Conservation (phyloP, 2,329 filamentous ascomycete genomes). For the Hymenotorrendiella dingleyae region DNA sequence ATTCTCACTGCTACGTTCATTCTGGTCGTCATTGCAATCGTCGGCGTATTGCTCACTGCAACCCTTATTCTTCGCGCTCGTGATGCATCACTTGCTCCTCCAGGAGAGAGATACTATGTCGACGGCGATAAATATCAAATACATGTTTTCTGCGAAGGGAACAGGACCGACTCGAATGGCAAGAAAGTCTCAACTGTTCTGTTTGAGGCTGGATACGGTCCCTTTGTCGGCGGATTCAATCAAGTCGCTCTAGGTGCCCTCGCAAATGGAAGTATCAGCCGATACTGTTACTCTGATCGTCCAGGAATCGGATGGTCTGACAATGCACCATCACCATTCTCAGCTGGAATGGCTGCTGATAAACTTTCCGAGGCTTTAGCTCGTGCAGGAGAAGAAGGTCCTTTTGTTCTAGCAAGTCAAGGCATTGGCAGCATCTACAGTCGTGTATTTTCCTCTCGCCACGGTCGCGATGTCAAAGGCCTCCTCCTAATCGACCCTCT, state of each 20-base stretch:
- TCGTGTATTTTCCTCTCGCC: slow-evolving; percentile 83
- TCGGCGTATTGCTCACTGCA: slow-evolving; percentile 68
- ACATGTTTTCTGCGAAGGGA: slow-evolving; percentile 81
- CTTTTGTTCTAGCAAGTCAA: slow-evolving; percentile 82
- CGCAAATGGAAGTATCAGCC: slow-evolving; percentile 72
- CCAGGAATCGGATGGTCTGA: slow-evolving; percentile 87
- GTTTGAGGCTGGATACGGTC: slow-evolving; percentile 74
- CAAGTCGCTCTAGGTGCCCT: slow-evolving; percentile 71
- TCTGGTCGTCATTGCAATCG: slow-evolving; percentile 61
- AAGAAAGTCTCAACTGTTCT: slow-evolving; percentile 69
- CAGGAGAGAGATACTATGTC: slow-evolving; percentile 73
- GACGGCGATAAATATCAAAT: slow-evolving; percentile 81
- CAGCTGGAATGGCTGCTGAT: slow-evolving; percentile 87
- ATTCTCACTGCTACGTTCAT: slow-evolving; percentile 71
- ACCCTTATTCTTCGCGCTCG: slow-evolving; percentile 74
- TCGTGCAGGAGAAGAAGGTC: slow-evolving; percentile 72
- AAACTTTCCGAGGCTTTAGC: slow-evolving; percentile 81
- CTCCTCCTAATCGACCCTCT: slow-evolving; percentile 81
- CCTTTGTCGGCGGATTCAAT: slow-evolving; percentile 74
- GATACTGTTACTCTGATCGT: slow-evolving; percentile 94
- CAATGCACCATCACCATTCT: slow-evolving; percentile 88
- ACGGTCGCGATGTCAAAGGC: slow-evolving; percentile 67
- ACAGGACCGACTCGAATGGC: slow-evolving; percentile 51
- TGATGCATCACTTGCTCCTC: slow-evolving; percentile 67
- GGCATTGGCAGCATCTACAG: slow-evolving; percentile 85